Percentiles rank a stretch among this genome's conserved stretches.
Evolutionary conservation across 805 yeast species (phyloP).

Genomic region (Barnettozyma siamensis): DNA sequence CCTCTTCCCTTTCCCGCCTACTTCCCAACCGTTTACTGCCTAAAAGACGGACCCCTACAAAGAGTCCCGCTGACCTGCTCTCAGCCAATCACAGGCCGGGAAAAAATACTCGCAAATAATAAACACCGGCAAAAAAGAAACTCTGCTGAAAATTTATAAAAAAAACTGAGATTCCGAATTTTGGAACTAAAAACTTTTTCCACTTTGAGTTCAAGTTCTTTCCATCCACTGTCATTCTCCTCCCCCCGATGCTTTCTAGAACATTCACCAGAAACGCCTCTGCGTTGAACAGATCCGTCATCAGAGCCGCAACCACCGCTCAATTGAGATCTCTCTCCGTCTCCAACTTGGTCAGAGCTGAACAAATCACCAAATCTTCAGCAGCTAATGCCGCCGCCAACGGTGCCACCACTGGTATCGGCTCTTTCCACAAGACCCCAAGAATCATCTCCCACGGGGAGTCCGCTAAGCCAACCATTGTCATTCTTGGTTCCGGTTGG

Average conservation of each 20-base stretch:
- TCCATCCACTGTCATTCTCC: background rate
- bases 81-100: background rate
- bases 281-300: slow-evolving; percentile 2
- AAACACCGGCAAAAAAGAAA: background rate
- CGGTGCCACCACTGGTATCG: slow-evolving; percentile 27
- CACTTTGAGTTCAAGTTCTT: background rate
- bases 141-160: background rate
- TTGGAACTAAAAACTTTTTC: too few species aligned
- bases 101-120: background rate
- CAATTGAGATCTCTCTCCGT: slow-evolving; percentile 7
- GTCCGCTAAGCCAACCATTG: slow-evolving; percentile 36
- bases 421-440: slow-evolving; percentile 34
- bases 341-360: slow-evolving; percentile 2
- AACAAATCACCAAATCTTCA: slow-evolving; percentile 12
- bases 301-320: slow-evolving; percentile 1
- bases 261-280: slow-evolving; percentile 4
- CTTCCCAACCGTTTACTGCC: background rate
- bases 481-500: slow-evolving; percentile 90
- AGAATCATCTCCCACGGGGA: slow-evolving; percentile 28
- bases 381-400: slow-evolving; percentile 21
- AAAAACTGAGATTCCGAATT: background rate
- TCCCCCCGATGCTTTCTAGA: slow-evolving; percentile 2
- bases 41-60: background rate
- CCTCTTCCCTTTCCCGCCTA: background rate
- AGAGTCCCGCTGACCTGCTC: background rate